Evolutionary conservation across 495 filamentous ascomycete species (phyloP).

Genomic region (Thermochaetoides thermophila): DNA sequence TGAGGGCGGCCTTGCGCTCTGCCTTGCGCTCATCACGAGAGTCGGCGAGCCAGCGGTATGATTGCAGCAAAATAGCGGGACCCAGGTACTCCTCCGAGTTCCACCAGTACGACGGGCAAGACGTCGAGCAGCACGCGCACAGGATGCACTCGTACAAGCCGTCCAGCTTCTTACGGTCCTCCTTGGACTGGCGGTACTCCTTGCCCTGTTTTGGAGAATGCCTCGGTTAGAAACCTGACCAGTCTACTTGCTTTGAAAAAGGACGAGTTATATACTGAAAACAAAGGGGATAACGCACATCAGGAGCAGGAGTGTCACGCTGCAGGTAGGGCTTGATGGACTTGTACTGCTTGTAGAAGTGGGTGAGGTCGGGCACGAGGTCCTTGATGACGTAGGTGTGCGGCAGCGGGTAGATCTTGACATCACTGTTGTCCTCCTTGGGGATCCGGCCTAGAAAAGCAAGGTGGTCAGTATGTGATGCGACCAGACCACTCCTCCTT

Average conservation of each 20-base stretch:
- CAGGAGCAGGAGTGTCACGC: slow-evolving; percentile 57
- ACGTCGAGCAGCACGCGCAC: slow-evolving; percentile 97
- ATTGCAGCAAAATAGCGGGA: slow-evolving; percentile 88
- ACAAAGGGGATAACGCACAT: slow-evolving; percentile 41
- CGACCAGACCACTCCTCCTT: too few species aligned
- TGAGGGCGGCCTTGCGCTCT: slow-evolving; percentile 75
- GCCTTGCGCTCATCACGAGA: slow-evolving; percentile 76
- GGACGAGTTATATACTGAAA: too few species aligned
- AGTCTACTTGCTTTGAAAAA: too few species aligned
- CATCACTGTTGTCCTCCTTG: slow-evolving; percentile 57
- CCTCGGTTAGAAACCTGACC: too few species aligned
- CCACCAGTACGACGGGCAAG: slow-evolving; percentile 99
- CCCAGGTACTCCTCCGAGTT: slow-evolving; percentile 97
- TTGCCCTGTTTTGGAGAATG: slow-evolving; percentile 43
- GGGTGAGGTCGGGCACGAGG: slow-evolving; percentile 88
- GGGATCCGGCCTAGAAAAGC: slow-evolving; percentile 73
- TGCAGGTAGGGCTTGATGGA: slow-evolving; percentile 98
- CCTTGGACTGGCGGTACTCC: slow-evolving; percentile 78
- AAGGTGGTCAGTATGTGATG: slow-evolving; percentile 4
- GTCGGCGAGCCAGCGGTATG: slow-evolving; percentile 91
- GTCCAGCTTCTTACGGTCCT: slow-evolving; percentile 89
- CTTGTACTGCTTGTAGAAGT: slow-evolving; percentile 99
- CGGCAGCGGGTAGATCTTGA: slow-evolving; percentile 94
- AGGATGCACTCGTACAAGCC: slow-evolving; percentile 99
- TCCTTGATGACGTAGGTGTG: slow-evolving; percentile 99